phyloP scores from a whole-genome alignment of 805 yeast species.

The Metschnikowia henanensis region DNA sequence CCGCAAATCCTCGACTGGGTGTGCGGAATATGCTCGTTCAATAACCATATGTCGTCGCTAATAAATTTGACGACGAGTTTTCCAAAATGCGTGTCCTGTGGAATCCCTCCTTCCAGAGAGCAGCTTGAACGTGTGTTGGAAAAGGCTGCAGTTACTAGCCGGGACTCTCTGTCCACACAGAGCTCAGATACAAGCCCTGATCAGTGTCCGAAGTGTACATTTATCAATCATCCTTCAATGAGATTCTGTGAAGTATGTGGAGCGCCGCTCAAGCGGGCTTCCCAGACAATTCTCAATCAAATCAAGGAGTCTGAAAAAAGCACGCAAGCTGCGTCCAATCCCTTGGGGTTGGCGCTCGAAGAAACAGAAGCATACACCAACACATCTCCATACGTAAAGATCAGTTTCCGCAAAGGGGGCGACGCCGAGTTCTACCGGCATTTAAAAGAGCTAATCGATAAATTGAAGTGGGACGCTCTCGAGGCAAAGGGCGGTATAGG shows the following conservation, averaged over 20 bases:
- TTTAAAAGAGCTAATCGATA: conserved; percentile 42
- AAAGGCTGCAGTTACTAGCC: neutral
- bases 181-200: conserved; percentile 16
- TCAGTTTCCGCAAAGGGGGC: conserved; percentile 79
- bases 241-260: conserved; percentile 88
- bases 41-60: conserved; percentile 41
- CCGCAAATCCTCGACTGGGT: conserved; percentile 55
- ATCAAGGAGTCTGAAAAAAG: conserved; percentile 11
- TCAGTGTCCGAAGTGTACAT: conserved; percentile 66
- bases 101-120: conserved; percentile 26
- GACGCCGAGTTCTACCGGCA: conserved; percentile 52
- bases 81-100: conserved; percentile 43
- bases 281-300: conserved; percentile 4
- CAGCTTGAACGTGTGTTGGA: conserved; percentile 10
- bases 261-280: conserved; percentile 24
- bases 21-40: conserved; percentile 86
- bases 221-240: conserved; percentile 79
- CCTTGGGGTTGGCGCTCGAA: conserved; percentile 27
- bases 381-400: conserved; percentile 47
- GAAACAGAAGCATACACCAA: conserved; percentile 35
- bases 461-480: conserved; percentile 48
- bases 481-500: conserved; percentile 27
- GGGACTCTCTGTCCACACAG: conserved; percentile 2
- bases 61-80: conserved; percentile 20
- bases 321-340: conserved; percentile 10